phyloP scores from a whole-genome alignment of 1,284 basidiomycete species.

The Pseudozyma flocculosa region DNA sequence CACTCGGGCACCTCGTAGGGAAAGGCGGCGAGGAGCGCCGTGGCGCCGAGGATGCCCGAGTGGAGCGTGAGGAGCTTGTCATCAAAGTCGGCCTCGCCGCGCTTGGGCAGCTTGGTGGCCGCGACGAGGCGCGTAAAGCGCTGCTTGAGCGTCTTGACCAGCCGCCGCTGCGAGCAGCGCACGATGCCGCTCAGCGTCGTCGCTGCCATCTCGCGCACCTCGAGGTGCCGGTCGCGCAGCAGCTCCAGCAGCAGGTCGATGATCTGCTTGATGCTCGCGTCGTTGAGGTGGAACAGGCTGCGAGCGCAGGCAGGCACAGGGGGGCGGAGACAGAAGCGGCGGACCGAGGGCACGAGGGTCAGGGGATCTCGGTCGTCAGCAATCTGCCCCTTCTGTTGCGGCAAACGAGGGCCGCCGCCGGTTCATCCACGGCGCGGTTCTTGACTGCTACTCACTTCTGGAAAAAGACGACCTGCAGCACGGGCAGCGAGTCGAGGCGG shows the following conservation, averaged over 20 bases:
- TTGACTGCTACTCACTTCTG: constrained; percentile 43
- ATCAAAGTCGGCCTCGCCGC: constrained; percentile 68
- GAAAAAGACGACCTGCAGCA: constrained; percentile 56
- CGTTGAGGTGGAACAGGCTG: constrained; percentile 43
- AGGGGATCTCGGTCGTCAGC: too few relatives aligned
- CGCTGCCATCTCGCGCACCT: constrained; percentile 56
- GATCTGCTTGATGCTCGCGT: constrained; percentile 30
- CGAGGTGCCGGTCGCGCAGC: constrained; percentile 49
- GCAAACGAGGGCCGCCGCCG: too few relatives aligned
- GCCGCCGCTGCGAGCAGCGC: constrained; percentile 85
- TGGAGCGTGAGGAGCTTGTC: constrained; percentile 76
- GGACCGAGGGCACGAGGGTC: too few relatives aligned
- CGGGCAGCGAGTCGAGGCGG: constrained; percentile 48
- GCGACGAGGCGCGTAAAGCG: constrained; percentile 41
- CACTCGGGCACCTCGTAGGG: constrained; percentile 82
- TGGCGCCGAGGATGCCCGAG: constrained; percentile 82
- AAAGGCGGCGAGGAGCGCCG: constrained; percentile 75
- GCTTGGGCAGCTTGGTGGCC: constrained; percentile 62
- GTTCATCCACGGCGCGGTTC: too few relatives aligned
- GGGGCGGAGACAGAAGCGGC: too few relatives aligned
- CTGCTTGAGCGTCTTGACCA: constrained; percentile 70
- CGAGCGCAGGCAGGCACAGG: background rate
- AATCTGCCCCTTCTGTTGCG: too few relatives aligned
- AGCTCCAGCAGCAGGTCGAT: constrained; percentile 46
- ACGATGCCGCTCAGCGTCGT: constrained; percentile 80